A percentile compares a stretch with the other conserved stretches of the same genome.
Conservation (phyloP, 1,139 yeast species). For the Schizosaccharomyces versatilis region DNA sequence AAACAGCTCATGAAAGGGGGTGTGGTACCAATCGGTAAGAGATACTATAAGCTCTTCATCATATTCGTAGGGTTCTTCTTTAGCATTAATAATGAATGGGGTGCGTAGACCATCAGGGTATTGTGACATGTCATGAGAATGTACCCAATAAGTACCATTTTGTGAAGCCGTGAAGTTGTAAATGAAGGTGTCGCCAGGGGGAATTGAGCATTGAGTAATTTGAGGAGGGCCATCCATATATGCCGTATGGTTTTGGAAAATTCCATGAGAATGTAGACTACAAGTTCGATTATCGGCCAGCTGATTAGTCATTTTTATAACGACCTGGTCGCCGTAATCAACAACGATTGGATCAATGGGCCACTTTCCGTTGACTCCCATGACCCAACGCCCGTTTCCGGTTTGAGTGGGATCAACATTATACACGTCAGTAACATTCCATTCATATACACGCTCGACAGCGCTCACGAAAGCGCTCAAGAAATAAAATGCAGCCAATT, state of each 20-base stretch:
- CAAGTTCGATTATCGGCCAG: conserved; percentile 27
- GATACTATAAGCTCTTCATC: conserved; percentile 43
- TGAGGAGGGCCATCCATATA: conserved; percentile 77
- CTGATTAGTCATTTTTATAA: conserved; percentile 46
- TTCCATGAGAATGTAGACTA: conserved; percentile 79
- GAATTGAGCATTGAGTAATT: conserved; percentile 59
- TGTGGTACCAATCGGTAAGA: conserved; percentile 64
- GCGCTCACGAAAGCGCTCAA: conserved; percentile 19
- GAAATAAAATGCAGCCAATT: background rate
- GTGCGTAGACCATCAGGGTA: conserved; percentile 88
- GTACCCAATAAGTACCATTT: conserved; percentile 85
- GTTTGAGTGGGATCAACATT: conserved; percentile 57
- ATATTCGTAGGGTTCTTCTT: conserved; percentile 31
- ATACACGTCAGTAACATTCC: conserved; percentile 47
- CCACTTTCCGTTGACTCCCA: conserved; percentile 63
- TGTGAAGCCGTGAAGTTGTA: conserved; percentile 70
- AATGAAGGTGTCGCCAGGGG: conserved; percentile 48
- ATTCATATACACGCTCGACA: conserved; percentile 42
- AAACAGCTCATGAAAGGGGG: conserved; percentile 30
- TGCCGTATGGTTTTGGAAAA: conserved; percentile 52
- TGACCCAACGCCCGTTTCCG: conserved; percentile 32
- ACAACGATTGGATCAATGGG: conserved; percentile 66
- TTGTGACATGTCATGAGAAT: conserved; percentile 67
- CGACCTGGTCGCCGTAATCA: conserved; percentile 53
- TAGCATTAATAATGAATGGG: conserved; percentile 44